phyloP scores from a whole-genome alignment of 2,329 filamentous ascomycete species.

The Talaromyces islandicus region DNA sequence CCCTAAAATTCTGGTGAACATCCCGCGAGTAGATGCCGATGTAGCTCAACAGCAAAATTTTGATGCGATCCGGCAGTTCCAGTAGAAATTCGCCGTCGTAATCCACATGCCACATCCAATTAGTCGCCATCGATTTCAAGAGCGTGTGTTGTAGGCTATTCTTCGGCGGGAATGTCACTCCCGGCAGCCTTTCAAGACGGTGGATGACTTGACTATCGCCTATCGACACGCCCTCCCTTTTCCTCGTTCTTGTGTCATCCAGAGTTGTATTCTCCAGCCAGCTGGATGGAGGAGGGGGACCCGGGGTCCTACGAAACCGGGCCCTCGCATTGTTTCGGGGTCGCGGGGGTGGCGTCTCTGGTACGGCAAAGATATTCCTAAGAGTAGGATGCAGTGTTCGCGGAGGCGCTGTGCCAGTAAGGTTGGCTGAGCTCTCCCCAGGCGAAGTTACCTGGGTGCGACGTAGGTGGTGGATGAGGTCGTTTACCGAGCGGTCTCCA shows the following conservation, averaged over 20 bases:
- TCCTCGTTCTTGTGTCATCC: constrained; percentile 8
- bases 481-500: constrained; percentile 38
- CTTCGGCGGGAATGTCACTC: constrained; percentile 28
- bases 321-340: constrained; percentile 31
- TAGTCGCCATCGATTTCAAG: constrained; percentile 48
- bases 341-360: constrained; percentile 36
- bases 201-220: constrained; percentile 20
- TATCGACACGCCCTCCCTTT: constrained; percentile 11
- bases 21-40: constrained; percentile 45
- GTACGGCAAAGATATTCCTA: constrained; percentile 39
- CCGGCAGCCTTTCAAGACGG: constrained; percentile 36
- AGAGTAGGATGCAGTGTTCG: constrained; percentile 42
- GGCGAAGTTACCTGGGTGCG: constrained; percentile 29
- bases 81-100: constrained; percentile 53
- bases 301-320: constrained; percentile 33
- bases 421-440: constrained; percentile 14
- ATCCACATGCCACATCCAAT: constrained; percentile 52
- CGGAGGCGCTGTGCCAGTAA: constrained; percentile 18
- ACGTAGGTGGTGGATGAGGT: constrained; percentile 42
- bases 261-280: constrained; percentile 31
- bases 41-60: constrained; percentile 52
- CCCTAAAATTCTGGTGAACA: constrained; percentile 31
- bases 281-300: constrained; percentile 41
- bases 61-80: constrained; percentile 46
- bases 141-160: constrained; percentile 46